Conservation (phyloP, 257 asterid genomes). For the Salvia hispanica region DNA sequence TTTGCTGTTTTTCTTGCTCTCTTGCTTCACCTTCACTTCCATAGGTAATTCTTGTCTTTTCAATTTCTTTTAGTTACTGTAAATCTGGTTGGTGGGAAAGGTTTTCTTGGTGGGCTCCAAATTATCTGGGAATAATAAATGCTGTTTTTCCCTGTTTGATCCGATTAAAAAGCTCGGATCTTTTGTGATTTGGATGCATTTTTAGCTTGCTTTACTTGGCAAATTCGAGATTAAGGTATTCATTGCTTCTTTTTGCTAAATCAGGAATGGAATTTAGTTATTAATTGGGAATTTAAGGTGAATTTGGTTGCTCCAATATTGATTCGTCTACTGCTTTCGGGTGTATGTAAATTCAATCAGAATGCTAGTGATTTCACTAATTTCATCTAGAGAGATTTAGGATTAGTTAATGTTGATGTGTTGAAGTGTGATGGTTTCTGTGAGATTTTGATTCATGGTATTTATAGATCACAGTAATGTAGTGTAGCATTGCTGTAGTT, state of each 20-base stretch:
- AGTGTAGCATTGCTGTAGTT: neutral
- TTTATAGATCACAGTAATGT: neutral
- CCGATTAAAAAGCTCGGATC: constrained; percentile 36
- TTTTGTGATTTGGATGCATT: constrained; percentile 26
- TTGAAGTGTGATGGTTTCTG: neutral
- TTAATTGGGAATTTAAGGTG: constrained; percentile 16
- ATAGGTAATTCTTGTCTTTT: constrained; percentile 44
- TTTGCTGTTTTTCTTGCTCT: constrained; percentile 42
- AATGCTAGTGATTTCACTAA: neutral
- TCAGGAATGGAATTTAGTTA: constrained; percentile 27
- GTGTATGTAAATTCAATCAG: neutral
- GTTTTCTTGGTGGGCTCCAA: constrained; percentile 31
- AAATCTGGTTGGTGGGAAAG: constrained; percentile 14
- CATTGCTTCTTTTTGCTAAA: constrained; percentile 14
- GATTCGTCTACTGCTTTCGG: constrained; percentile 5
- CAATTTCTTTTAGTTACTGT: constrained; percentile 5
- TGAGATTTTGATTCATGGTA: constrained; percentile 1
- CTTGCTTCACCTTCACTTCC: constrained; percentile 58
- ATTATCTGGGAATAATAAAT: constrained; percentile 2
- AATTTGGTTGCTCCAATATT: constrained; percentile 14
- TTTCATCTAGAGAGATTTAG: constrained; percentile 9
- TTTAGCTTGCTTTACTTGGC: constrained; percentile 26
- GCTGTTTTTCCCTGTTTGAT: constrained; percentile 28
- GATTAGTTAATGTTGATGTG: constrained; percentile 10
- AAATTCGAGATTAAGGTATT: constrained; percentile 21